Percentiles rank a stretch among this genome's conserved stretches.
Evolutionary conservation across 352 stramenopile genomes (phyloP).

Genomic region (Plasmopara halstedii): DNA sequence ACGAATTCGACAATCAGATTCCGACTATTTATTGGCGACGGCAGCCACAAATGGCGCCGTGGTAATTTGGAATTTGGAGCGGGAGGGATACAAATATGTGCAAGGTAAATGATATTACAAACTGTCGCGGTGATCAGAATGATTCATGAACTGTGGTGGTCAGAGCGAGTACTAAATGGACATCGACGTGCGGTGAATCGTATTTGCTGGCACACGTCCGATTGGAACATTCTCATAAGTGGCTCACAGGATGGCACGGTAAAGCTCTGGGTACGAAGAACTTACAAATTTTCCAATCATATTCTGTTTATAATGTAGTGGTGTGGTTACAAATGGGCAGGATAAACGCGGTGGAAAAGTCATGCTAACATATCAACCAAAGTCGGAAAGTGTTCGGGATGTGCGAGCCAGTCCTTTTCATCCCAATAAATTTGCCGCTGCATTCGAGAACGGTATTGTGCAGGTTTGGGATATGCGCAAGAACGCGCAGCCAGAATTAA

Average conservation of each 20-base stretch:
- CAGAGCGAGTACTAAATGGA: conserved; percentile 72
- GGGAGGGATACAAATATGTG: conserved; percentile 82
- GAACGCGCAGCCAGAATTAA: conserved; percentile 69
- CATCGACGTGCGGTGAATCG: conserved; percentile 82
- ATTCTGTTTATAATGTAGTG: not conserved
- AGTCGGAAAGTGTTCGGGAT: conserved; percentile 81
- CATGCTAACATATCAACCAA: conserved; percentile 71
- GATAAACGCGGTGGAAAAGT: conserved; percentile 69
- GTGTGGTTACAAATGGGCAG: conserved; percentile 19
- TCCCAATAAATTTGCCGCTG: conserved; percentile 67
- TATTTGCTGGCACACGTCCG: conserved; percentile 82
- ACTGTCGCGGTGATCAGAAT: not conserved
- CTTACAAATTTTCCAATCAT: not conserved
- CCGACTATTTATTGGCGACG: conserved; percentile 75
- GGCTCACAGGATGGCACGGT: conserved; percentile 83
- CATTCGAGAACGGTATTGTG: conserved; percentile 83
- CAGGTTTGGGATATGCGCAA: conserved; percentile 86
- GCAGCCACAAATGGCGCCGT: conserved; percentile 78
- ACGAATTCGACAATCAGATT: conserved; percentile 35
- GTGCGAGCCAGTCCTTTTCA: conserved; percentile 72
- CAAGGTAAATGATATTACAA: conserved; percentile 58
- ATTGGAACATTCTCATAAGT: conserved; percentile 77
- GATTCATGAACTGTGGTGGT: not conserved
- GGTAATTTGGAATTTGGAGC: conserved; percentile 84
- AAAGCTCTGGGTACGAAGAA: conserved; percentile 66